Evolutionary conservation across 2,329 filamentous ascomycete species (phyloP), one percentile per base, ranked within the genome.

Genomic region (Diaporthe destruens): DNA sequence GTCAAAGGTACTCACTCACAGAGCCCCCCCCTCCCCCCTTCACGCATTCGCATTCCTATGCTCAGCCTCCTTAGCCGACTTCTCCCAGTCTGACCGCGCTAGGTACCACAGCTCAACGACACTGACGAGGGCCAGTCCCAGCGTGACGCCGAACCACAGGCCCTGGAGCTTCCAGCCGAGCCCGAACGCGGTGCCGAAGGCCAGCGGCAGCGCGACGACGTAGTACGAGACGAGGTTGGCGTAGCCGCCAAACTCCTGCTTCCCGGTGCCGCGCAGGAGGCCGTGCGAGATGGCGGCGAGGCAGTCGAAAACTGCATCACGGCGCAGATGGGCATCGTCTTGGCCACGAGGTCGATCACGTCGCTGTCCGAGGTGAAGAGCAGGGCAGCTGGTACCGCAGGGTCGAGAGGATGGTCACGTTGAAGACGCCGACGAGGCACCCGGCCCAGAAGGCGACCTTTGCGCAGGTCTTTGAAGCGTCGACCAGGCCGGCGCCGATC

Each of bases 241-340:
- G 77, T 96, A 98, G 0, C 96, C 95, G 16, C 96, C 96, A 71
- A 98, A 91, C 75, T 94, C 82, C 82, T 98, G 96, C 72, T 93
- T 90, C 3, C 96, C 96, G 20, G 98, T 89, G 16, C 96, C 96
- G 54, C 96, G 89, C 36, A 98, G 87, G 51, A 98, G 87, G 36
- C 95, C 96, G 78, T 96, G 95, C 72, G 93, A 94, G 51, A 92
- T 92, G 3, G 93, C 89, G 0, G 93, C 90, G 23, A 97, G 81
- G 1, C 93, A 91, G 81, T 99, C 96, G 77, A 97, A 95, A 98
- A 87, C 80, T 98, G 95, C 87, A 98, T 97, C 1, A 94, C 88
- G 0, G 95, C 95, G 74, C 94, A 94, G 3, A 87, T n/a, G n/a
- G n/a, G n/a, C n/a, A n/a, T n/a, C n/a, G n/a, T n/a, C n/a, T n/a